Percentiles rank a stretch among this genome's conserved stretches.
Evolutionary conservation across 1,284 basidiomycete genomes (phyloP).

Genomic region (Amylostereum areolatum): DNA sequence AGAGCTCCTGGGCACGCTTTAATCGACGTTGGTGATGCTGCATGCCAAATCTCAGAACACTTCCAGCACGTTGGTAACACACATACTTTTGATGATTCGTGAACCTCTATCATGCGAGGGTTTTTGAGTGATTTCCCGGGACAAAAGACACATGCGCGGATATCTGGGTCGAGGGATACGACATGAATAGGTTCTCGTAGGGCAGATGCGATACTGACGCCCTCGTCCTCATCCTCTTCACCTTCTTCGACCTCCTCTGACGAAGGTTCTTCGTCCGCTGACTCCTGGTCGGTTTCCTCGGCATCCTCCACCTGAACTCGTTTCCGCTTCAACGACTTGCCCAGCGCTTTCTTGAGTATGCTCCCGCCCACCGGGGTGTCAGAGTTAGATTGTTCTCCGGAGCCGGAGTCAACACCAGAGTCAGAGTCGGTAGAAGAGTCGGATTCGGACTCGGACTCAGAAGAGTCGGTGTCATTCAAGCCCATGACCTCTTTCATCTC

Average conservation of each 20-base stretch:
- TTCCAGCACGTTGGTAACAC: conserved; percentile 3
- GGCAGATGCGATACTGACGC: conserved; percentile 45
- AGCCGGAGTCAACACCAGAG: conserved; percentile 21
- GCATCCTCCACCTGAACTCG: conserved; percentile 18
- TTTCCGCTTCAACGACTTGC: conserved; percentile 8
- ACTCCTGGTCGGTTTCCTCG: conserved; percentile 17
- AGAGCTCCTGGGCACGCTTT: conserved; percentile 40
- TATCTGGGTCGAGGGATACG: conserved; percentile 44
- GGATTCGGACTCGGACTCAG: conserved; percentile 64
- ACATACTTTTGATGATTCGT: conserved; percentile 65
- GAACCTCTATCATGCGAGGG: conserved; percentile 50
- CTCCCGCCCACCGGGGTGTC: no score
- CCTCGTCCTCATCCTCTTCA: conserved; percentile 21
- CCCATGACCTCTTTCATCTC: conserved; percentile 69
- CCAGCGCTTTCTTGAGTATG: no score
- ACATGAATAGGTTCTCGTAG: conserved; percentile 60
- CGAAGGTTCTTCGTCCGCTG: conserved; percentile 18
- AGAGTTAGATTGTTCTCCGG: conserved; percentile 4
- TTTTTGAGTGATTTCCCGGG: conserved; percentile 72
- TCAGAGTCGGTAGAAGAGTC: conserved; percentile 28
- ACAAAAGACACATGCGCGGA: conserved; percentile 65
- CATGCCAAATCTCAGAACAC: neutral
- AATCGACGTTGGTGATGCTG: conserved; percentile 62
- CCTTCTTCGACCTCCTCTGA: conserved; percentile 19
- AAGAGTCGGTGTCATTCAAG: conserved; percentile 68